A percentile compares a stretch with the other conserved stretches of the same genome.
phyloP scores from a whole-genome alignment of 1,284 basidiomycete species.

The Tilletia indica region DNA sequence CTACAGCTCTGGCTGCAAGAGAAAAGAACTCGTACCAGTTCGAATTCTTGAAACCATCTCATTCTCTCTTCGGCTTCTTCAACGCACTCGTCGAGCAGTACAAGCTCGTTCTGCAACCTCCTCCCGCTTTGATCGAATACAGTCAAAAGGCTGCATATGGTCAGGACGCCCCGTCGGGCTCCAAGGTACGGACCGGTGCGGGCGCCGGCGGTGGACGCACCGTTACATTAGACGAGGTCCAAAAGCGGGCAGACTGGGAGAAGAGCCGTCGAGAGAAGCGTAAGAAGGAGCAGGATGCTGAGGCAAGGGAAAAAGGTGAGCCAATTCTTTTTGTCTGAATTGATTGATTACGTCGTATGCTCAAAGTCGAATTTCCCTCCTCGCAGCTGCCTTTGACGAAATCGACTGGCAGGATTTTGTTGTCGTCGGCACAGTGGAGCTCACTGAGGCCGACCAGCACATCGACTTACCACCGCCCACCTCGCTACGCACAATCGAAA shows the following conservation, averaged over 20 bases:
- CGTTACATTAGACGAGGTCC: slow-evolving; percentile 76
- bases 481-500: slow-evolving; percentile 88
- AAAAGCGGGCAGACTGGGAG: slow-evolving; percentile 83
- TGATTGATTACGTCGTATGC: background rate
- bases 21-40: slow-evolving; percentile 97
- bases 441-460: slow-evolving; percentile 76
- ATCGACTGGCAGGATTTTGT: slow-evolving; percentile 99
- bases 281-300: slow-evolving; percentile 80
- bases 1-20: slow-evolving; percentile 76
- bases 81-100: slow-evolving; percentile 97
- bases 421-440: slow-evolving; percentile 97
- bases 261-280: slow-evolving; percentile 76
- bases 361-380: too few species aligned
- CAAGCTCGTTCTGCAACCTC: slow-evolving; percentile 81
- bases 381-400: slow-evolving; percentile 66
- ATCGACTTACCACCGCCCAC: slow-evolving; percentile 92
- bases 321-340: background rate
- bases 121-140: slow-evolving; percentile 70
- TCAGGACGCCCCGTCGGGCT: background rate
- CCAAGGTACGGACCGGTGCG: slow-evolving; percentile 19
- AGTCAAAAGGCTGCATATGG: background rate
- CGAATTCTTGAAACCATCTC: slow-evolving; percentile 90
- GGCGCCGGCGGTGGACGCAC: slow-evolving; percentile 55
- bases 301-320: slow-evolving; percentile 61
- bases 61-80: slow-evolving; percentile 94